Conservation (phyloP, 2,329 filamentous ascomycete species). For the Exophiala xenobiotica region DNA sequence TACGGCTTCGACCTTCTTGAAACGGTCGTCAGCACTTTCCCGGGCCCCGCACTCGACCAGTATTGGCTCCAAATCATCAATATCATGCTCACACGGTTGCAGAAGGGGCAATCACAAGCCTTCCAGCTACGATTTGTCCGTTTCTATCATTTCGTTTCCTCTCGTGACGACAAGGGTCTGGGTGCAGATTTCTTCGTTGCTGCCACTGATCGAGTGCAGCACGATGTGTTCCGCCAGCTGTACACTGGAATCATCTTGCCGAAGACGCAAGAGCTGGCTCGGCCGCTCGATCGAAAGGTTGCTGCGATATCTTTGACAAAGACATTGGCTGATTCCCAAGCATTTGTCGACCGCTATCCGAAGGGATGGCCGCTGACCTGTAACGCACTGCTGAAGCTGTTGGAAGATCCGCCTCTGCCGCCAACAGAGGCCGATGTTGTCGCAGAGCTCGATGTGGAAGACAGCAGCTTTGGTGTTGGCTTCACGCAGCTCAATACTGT, state of each 20-base stretch:
- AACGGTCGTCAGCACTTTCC: slow-evolving; percentile 69
- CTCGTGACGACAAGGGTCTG: slow-evolving; percentile 74
- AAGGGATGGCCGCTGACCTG: slow-evolving; percentile 92
- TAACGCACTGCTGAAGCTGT: slow-evolving; percentile 80
- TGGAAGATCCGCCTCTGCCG: slow-evolving; percentile 81
- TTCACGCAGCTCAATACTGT: slow-evolving; percentile 94
- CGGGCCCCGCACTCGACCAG: slow-evolving; percentile 64
- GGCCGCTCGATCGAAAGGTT: slow-evolving; percentile 86
- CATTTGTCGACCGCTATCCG: slow-evolving; percentile 77
- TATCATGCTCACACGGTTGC: slow-evolving; percentile 72
- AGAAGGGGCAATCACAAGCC: slow-evolving; percentile 74
- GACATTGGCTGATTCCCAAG: slow-evolving; percentile 79
- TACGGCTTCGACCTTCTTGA: slow-evolving; percentile 91
- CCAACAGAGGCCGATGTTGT: slow-evolving; percentile 73
- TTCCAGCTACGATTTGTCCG: slow-evolving; percentile 85
- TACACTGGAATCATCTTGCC: slow-evolving; percentile 86
- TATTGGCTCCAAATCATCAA: slow-evolving; percentile 80
- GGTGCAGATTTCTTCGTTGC: slow-evolving; percentile 90
- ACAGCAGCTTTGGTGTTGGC: slow-evolving; percentile 89
- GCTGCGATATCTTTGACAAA: slow-evolving; percentile 93
- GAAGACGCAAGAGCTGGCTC: slow-evolving; percentile 81
- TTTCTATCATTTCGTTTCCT: slow-evolving; percentile 90
- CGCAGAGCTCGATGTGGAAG: slow-evolving; percentile 86
- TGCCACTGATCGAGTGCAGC: slow-evolving; percentile 78
- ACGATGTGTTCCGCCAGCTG: slow-evolving; percentile 51